A percentile compares a stretch with the other conserved stretches of the same genome.
phyloP scores from a whole-genome alignment of 2,329 filamentous ascomycete genomes.

The Sporothrix curviconia region DNA sequence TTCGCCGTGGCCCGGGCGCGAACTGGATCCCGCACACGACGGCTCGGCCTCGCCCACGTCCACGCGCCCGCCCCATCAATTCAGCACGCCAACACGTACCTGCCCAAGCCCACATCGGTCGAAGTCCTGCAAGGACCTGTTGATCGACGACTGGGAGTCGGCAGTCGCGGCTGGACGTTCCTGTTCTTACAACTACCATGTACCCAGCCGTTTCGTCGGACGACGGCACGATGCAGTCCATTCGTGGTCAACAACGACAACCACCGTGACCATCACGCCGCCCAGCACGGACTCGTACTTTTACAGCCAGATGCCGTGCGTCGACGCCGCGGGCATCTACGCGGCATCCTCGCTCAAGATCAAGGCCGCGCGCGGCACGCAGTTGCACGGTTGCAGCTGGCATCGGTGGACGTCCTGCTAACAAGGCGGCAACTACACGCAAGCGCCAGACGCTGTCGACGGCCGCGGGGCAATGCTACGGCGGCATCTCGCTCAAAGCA shows the following conservation, averaged over 20 bases:
- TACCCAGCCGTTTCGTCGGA: conserved; percentile 49
- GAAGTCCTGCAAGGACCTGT: conserved; percentile 22
- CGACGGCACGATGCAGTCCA: conserved; percentile 50
- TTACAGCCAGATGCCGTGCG: conserved; percentile 50
- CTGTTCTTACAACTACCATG: conserved; percentile 55
- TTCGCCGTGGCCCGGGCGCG: too few relatives aligned
- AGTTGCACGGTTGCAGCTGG: too few relatives aligned
- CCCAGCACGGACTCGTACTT: conserved; percentile 46
- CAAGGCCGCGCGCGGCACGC: too few relatives aligned
- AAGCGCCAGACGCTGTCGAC: too few relatives aligned
- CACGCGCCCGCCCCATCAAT: conserved; percentile 11
- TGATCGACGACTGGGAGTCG: conserved; percentile 54
- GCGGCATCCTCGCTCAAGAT: too few relatives aligned
- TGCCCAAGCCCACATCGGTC: conserved; percentile 16
- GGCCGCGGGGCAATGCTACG: too few relatives aligned
- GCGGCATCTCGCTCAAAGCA: conserved; percentile 49
- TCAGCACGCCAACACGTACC: conserved; percentile 13
- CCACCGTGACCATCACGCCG: conserved; percentile 47
- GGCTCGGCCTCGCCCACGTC: conserved; percentile 5
- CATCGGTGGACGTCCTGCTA: too few relatives aligned
- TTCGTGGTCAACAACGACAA: conserved; percentile 46
- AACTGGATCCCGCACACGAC: conserved; percentile 4
- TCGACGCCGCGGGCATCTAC: conserved; percentile 43
- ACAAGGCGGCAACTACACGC: too few relatives aligned
- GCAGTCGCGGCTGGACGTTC: conserved; percentile 56